Evolutionary conservation across 345 rosid genomes (phyloP), one percentile per base, ranked within the genome.

Genomic region (Sapria himalayana): DNA sequence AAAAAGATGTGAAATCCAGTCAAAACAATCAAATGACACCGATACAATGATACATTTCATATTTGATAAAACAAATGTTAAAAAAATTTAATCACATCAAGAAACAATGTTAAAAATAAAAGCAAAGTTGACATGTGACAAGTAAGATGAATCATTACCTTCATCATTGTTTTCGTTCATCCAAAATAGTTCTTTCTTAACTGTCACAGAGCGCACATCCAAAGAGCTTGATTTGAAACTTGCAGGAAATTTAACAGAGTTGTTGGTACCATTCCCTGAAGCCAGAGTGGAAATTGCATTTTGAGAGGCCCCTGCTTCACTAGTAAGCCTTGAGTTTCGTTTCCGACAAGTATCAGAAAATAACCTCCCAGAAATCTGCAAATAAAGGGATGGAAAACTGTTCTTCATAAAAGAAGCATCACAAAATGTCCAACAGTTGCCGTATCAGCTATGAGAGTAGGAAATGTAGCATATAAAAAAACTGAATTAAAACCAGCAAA

Each of bases 281-380:
- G 55, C 58, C 29, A 70, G 22, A 13, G 73, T 52, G 48, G 56
- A 56, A 62, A 57, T 68, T 33, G 71, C 19, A 49, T 70, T 77
- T 33, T 65, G 51, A 58, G 66, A 68, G 29, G 61, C 62, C 35
- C 72, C 78, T 52, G 73, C 55, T 60, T 84, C 97, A 29, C 63
- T 72, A 57, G 84, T 69, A 33, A 82, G 84, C 54, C 93, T 77
- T 14, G 78, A 68, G 63, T 84, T 74, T 58, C 93, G 61, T 33
- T 93, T 72, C 32, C 93, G 81, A 52, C 84, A 86, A 64, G 93
- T 81, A 73, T 89, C 99, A 50, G 93, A 68, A 64, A 89, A 89
- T 50, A 89, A 57, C 61, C 99, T 77, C 54, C 99, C 99, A 41
- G 99, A 89, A 43, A 89, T 84, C 99, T 84, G 60, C 54, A 62